Base-by-base conservation (phyloP, 306 rosid species). In the Citrullus mucosospermus region DNA sequence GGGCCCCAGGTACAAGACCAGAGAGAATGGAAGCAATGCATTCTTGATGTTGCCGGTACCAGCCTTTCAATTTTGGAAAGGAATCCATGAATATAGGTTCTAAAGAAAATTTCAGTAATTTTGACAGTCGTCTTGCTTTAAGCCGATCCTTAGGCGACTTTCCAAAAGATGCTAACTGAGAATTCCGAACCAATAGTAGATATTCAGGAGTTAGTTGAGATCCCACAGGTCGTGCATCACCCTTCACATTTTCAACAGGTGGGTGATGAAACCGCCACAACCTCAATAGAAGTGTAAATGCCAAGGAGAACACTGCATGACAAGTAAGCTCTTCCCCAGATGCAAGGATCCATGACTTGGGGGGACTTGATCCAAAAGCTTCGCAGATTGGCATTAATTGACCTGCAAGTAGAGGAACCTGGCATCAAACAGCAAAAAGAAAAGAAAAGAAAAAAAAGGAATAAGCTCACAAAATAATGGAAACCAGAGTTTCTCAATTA, bases 351-450 rank as follows among this genome's bases (percentile, higher is more conserved):
- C 82, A 85, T 79, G 93, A 80, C 86, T 79, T 87, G 46, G 96
- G 91, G 34, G 79, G 68, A 79, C 86, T 81, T 28, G 96, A 90
- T 66, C 98, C 98, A 81, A 91, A 93, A 80, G 87, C 93, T 88
- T 91, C 98, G 66, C 92, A 89, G 79, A 93, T 89, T 66, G 87
- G 93, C 92, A 91, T 90, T 84, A 93, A 75, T 22, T 85, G 88
- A 81, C 88, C 85, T 20, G 92, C 97, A 84, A 95, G 98, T 79
- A 87, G 77, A 30, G 98, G 98, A 84, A 92, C 90, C 98, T 95
- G 85, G 80, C 74, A 80, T 65, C 82, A 83, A 80, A 82, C 48
- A 74, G 75, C 48, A 83, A 80, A 78, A 83, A 34, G 48, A 32
- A 59, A 53, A 53, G n/a, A 53, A 53, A 51, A 20, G 5, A 22